These are phyloP conservation scores for Sonneratia caseolaris DNA, from an alignment of 345 rosid species.

Conservation along the genomic window DNA sequence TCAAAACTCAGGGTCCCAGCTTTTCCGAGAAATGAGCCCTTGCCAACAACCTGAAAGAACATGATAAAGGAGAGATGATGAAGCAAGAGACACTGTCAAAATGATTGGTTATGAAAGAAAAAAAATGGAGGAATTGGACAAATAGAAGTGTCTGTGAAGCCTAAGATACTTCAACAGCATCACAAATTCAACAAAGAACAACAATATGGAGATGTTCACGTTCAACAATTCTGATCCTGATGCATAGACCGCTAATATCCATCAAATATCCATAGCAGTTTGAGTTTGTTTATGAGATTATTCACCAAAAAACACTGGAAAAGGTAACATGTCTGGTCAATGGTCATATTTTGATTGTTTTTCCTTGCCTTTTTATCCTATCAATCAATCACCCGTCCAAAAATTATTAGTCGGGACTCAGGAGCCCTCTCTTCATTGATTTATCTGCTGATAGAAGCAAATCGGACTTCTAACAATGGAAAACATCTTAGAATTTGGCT, in stretches of 20 bases:
- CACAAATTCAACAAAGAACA: too few species aligned
- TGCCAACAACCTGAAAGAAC: constrained; percentile 33
- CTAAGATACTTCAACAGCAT: not conserved
- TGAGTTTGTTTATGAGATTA: not conserved
- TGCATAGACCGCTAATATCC: not conserved
- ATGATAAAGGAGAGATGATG: not conserved
- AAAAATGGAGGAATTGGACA: not conserved
- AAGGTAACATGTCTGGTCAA: not conserved
- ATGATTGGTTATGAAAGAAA: not conserved
- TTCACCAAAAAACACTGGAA: not conserved
- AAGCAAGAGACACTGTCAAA: not conserved
- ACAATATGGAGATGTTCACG: too few species aligned
- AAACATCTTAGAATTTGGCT: not conserved
- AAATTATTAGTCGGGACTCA: not conserved
- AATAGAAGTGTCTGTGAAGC: not conserved
- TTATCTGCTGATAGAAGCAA: not conserved
- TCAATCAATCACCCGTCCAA: not conserved
- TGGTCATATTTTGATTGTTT: not conserved
- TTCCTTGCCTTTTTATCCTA: not conserved
- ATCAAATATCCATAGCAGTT: not conserved
- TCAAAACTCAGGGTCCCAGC: constrained; percentile 64
- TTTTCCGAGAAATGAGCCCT: constrained; percentile 67
- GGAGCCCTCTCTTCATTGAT: not conserved
- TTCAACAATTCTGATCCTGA: not conserved
- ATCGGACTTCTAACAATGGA: not conserved